phyloP scores from a whole-genome alignment of 352 stramenopile species.

The Pythium insidiosum region DNA sequence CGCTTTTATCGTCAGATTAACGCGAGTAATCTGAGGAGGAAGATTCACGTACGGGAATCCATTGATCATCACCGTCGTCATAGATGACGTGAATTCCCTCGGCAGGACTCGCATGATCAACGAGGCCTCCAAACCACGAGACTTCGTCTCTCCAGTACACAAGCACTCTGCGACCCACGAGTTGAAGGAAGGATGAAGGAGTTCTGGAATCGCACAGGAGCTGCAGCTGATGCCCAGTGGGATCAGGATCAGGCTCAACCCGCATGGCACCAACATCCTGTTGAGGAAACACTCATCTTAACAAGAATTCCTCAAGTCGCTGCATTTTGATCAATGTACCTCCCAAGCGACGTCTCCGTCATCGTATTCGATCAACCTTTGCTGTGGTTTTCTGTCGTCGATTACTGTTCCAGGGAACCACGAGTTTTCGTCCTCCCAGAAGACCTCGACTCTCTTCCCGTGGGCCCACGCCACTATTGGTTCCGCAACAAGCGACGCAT shows the following conservation, averaged over 20 bases:
- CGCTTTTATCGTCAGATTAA: too few relatives aligned
- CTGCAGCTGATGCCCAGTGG: slow-evolving; percentile 25
- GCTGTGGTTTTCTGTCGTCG: slow-evolving; percentile 1
- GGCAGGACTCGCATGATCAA: slow-evolving; percentile 6
- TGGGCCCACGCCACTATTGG: background rate
- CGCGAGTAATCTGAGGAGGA: too few relatives aligned
- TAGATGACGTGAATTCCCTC: slow-evolving; percentile 26
- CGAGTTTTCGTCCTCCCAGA: slow-evolving; percentile 29
- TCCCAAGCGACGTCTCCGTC: slow-evolving; percentile 23
- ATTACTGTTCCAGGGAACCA: slow-evolving; percentile 33
- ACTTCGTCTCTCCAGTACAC: slow-evolving; percentile 33
- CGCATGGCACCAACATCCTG: too few relatives aligned
- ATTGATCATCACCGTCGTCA: slow-evolving; percentile 41
- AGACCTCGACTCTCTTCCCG: slow-evolving; percentile 32
- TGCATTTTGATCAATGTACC: too few relatives aligned
- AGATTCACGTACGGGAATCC: slow-evolving; percentile 22
- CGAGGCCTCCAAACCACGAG: slow-evolving; percentile 31
- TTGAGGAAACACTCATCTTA: too few relatives aligned
- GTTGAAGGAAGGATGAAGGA: background rate
- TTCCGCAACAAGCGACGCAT: background rate
- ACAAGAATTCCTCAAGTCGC: too few relatives aligned
- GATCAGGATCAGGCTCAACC: too few relatives aligned
- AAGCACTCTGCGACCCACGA: slow-evolving; percentile 11
- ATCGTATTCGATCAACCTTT: slow-evolving; percentile 26
- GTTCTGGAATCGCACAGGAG: slow-evolving; percentile 6